These are phyloP conservation scores for Trichocladium uniseriatum DNA, from an alignment of 495 filamentous ascomycete species.

Conservation along the genomic window DNA sequence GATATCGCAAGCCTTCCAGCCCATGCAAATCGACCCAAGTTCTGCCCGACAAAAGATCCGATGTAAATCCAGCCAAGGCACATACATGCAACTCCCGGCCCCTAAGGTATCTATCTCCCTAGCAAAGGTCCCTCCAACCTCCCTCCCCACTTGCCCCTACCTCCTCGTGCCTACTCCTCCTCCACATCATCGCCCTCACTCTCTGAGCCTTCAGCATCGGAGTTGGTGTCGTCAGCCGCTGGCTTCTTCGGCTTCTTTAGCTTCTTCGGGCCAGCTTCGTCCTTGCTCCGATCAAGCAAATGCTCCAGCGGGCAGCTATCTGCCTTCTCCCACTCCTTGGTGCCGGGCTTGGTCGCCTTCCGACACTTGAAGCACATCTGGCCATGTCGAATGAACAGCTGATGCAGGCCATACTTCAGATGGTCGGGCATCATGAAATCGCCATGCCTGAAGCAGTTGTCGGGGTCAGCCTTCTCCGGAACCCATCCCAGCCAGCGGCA, in stretches of 20 bases:
- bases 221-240: not conserved
- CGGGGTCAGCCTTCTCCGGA: conserved; percentile 49
- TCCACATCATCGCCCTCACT: not conserved
- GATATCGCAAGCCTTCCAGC: too few species aligned
- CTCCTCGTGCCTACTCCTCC: not conserved
- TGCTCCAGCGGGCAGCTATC: conserved; percentile 40
- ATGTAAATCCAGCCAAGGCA: too few species aligned
- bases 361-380: conserved; percentile 70
- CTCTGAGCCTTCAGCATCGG: not conserved
- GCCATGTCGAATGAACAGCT: conserved; percentile 80
- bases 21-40: too few species aligned
- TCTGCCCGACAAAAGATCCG: too few species aligned
- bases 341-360: conserved; percentile 42
- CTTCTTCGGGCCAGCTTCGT: conserved; percentile 9
- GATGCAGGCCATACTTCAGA: conserved; percentile 82
- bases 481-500: conserved; percentile 83
- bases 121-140: not conserved
- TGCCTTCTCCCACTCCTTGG: conserved; percentile 34
- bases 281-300: conserved; percentile 30
- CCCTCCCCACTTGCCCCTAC: not conserved
- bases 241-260: not conserved
- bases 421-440: conserved; percentile 75
- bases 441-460: conserved; percentile 69
- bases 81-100: too few species aligned
- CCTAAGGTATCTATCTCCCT: not conserved